These are phyloP conservation scores for Calycina marina DNA, from an alignment of 2,329 filamentous ascomycete species.

Conservation along the genomic window DNA sequence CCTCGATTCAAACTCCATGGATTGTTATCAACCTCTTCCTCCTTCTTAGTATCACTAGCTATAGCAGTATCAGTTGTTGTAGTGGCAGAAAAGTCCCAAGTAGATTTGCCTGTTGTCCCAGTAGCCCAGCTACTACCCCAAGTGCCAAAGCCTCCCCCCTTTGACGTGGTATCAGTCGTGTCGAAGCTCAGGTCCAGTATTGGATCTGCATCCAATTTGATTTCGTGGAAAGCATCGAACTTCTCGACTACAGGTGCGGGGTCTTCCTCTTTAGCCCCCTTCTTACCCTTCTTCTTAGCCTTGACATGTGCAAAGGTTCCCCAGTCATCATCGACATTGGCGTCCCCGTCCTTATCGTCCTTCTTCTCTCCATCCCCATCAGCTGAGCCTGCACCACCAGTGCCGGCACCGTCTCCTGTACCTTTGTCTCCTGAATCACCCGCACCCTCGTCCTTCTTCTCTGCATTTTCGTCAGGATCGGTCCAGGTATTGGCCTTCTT, in stretches of 20 bases:
- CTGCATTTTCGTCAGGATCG: conserved; percentile 27
- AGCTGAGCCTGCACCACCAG: conserved; percentile 23
- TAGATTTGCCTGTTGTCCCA: conserved; percentile 25
- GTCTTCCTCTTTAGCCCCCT: conserved; percentile 21
- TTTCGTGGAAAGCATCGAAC: conserved; percentile 49
- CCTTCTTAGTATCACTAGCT: conserved; percentile 29
- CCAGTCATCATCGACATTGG: conserved; percentile 36
- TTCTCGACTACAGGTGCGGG: conserved; percentile 24
- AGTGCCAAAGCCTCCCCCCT: conserved; percentile 33
- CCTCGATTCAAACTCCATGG: conserved; percentile 33
- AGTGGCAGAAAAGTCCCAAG: conserved; percentile 16
- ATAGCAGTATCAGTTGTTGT: conserved; percentile 23
- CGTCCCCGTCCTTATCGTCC: conserved; percentile 28
- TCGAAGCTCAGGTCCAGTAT: conserved; percentile 42
- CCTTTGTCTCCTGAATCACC: conserved; percentile 22
- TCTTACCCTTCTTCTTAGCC: conserved; percentile 39
- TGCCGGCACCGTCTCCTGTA: conserved; percentile 23
- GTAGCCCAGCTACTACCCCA: conserved; percentile 48
- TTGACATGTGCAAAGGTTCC: conserved; percentile 29
- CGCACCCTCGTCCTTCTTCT: conserved; percentile 23
- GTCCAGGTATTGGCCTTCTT: conserved; percentile 28
- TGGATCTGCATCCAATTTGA: conserved; percentile 46
- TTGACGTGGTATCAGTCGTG: conserved; percentile 27
- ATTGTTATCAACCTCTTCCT: conserved; percentile 29
- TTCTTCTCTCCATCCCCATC: conserved; percentile 21